Conservation (phyloP, 345 rosid species). For the Citrus cavaleriei region DNA sequence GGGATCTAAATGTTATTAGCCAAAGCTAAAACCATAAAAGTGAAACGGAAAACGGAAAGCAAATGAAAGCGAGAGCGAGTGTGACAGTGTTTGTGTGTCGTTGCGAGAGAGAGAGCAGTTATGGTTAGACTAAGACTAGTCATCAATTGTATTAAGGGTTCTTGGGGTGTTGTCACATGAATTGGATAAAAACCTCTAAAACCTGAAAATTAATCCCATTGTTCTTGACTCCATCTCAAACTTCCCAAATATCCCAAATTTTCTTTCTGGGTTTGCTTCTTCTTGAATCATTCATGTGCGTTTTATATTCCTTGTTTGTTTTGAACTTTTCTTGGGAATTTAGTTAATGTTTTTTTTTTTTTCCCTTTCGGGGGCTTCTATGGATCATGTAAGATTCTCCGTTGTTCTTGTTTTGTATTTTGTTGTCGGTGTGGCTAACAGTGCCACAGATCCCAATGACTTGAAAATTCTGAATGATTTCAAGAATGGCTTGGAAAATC, state of each 20-base stretch:
- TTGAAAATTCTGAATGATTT: conserved; percentile 42
- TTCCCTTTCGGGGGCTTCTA: neutral
- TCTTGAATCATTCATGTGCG: neutral
- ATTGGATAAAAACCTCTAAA: neutral
- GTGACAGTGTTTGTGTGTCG: neutral
- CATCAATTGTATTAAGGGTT: neutral
- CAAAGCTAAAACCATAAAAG: neutral
- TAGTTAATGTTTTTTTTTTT: neutral
- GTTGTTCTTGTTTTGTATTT: conserved; percentile 15
- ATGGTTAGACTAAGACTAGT: neutral
- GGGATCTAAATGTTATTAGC: neutral
- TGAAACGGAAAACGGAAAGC: neutral
- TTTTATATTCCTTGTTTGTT: conserved; percentile 11
- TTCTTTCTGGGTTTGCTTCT: neutral
- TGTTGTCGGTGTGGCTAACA: conserved; percentile 16
- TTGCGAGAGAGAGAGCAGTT: neutral
- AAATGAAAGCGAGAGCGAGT: neutral
- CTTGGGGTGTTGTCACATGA: neutral
- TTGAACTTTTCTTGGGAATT: neutral
- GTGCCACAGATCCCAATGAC: conserved; percentile 42
- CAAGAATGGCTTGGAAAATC: conserved; percentile 44
- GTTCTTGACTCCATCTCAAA: neutral
- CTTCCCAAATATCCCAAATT: neutral
- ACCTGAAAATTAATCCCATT: neutral
- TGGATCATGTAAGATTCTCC: conserved; percentile 1